A percentile compares a stretch with the other conserved stretches of the same genome.
Evolutionary conservation across 768 basidiomycete genomes (phyloP).

Genomic region (Termitomyces sp.): DNA sequence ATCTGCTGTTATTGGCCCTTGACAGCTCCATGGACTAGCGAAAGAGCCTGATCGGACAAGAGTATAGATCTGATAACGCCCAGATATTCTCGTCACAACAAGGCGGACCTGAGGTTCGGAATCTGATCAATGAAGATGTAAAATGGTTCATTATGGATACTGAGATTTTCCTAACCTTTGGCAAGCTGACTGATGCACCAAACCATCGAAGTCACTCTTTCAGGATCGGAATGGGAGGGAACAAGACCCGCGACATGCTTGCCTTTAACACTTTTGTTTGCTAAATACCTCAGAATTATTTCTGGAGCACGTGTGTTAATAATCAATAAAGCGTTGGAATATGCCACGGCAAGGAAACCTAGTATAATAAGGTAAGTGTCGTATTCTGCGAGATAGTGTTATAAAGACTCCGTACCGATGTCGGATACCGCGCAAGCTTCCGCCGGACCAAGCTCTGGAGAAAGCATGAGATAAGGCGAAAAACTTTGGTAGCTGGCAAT

Average conservation of each 20-base stretch:
- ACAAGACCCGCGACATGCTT: conserved; percentile 28
- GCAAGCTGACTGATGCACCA: conserved; percentile 63
- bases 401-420: conserved; percentile 46
- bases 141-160: neutral
- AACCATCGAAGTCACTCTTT: conserved; percentile 46
- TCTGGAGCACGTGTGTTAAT: conserved; percentile 74
- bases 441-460: conserved; percentile 39
- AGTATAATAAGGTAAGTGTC: neutral
- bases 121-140: conserved; percentile 25
- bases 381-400: neutral
- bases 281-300: conserved; percentile 48
- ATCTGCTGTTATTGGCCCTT: conserved; percentile 31
- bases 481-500: conserved; percentile 37
- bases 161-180: conserved; percentile 33
- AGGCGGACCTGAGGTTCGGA: conserved; percentile 48
- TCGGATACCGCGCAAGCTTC: conserved; percentile 62
- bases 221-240: conserved; percentile 31
- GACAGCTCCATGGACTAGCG: conserved; percentile 28
- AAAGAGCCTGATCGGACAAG: conserved; percentile 32
- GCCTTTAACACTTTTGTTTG: conserved; percentile 34
- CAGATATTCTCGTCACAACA: conserved; percentile 54
- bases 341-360: conserved; percentile 80
- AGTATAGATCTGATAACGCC: conserved; percentile 55
- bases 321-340: conserved; percentile 52
- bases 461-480: conserved; percentile 57